Evolutionary conservation across 345 rosid genomes (phyloP).

Genomic region (Pelargonium nanum): DNA sequence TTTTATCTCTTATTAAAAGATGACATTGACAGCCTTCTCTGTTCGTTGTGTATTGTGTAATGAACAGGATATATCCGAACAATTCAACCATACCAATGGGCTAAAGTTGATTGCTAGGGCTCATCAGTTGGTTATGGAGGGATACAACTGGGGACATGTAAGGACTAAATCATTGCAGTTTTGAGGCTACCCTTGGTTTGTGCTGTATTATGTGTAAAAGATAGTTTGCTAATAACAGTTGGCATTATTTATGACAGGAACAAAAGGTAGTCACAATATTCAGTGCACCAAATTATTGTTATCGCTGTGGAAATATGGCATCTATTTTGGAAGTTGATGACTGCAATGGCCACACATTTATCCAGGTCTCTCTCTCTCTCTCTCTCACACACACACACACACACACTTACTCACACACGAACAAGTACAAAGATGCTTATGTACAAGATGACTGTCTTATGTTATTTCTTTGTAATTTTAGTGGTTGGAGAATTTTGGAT

Average conservation of each 20-base stretch:
- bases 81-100: conserved; percentile 2
- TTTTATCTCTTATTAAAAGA: neutral
- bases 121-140: conserved; percentile 6
- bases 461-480: neutral
- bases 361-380: conserved; percentile 48
- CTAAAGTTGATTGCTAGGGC: conserved; percentile 6
- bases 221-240: neutral
- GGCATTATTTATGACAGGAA: conserved; percentile 40
- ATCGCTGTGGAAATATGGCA: conserved; percentile 99
- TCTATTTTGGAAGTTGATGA: conserved; percentile 95
- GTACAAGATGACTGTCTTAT: neutral
- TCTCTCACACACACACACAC: neutral
- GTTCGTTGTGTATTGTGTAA: neutral
- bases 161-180: neutral
- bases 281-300: conserved; percentile 23
- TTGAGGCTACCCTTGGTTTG: neutral
- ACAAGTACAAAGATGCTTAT: neutral
- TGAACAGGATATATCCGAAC: conserved; percentile 3
- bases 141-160: conserved; percentile 5
- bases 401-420: neutral
- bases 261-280: conserved; percentile 97
- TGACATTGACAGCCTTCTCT: neutral
- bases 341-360: conserved; percentile 93
- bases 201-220: neutral
- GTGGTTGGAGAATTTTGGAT: neutral